Conservation (phyloP, 352 stramenopile species). For the Saprolegnia diclina region DNA sequence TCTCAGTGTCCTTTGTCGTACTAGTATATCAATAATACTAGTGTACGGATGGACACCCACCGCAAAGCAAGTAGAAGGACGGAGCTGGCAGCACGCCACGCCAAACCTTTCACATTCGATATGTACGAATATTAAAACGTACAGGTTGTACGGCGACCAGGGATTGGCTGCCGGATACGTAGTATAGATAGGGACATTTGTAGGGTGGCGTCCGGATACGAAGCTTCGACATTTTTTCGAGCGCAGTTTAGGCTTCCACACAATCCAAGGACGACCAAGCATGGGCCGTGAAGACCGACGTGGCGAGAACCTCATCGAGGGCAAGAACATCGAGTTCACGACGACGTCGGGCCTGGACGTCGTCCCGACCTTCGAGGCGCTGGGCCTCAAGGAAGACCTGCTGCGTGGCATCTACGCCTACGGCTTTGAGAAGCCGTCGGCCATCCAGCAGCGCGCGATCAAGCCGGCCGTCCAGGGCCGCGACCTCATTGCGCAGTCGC, state of each 20-base stretch:
- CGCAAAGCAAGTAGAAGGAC: no score
- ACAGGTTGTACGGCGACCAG: background rate
- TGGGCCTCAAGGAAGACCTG: slow-evolving; percentile 90
- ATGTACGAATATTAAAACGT: background rate
- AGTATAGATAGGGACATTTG: background rate
- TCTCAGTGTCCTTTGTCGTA: no score
- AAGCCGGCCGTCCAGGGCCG: slow-evolving; percentile 92
- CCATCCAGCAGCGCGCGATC: slow-evolving; percentile 98
- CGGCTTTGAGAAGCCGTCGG: slow-evolving; percentile 96
- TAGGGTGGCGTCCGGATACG: background rate
- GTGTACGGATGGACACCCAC: no score
- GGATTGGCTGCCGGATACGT: background rate
- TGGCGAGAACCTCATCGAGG: slow-evolving; percentile 35
- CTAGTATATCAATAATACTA: no score
- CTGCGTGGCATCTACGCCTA: slow-evolving; percentile 87
- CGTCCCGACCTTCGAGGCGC: slow-evolving; percentile 84
- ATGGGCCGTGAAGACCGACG: slow-evolving; percentile 27
- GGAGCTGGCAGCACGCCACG: no score
- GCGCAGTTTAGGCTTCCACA: slow-evolving; percentile 10
- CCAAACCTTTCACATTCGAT: background rate
- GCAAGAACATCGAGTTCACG: slow-evolving; percentile 84
- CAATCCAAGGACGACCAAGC: slow-evolving; percentile 13
- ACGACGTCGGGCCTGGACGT: slow-evolving; percentile 86
- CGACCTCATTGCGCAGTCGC: slow-evolving; percentile 96
- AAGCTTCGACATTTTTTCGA: background rate